These are phyloP conservation scores for Lizonia empirigonia DNA, from an alignment of 2,329 filamentous ascomycete genomes.

Conservation along the genomic window DNA sequence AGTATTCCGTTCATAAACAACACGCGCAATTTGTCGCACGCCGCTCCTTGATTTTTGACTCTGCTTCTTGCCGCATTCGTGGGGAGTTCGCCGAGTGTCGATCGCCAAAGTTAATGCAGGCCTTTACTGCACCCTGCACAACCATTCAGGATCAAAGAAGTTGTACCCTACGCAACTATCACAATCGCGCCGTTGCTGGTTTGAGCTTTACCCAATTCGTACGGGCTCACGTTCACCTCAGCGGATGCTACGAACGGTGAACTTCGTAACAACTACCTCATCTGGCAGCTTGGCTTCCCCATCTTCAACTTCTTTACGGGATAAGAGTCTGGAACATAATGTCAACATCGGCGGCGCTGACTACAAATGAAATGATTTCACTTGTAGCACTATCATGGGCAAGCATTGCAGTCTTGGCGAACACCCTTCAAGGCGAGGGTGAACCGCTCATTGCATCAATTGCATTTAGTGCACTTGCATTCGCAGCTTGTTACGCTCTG, in stretches of 20 bases:
- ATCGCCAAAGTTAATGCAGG: constrained; percentile 19
- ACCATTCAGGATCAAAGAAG: constrained; percentile 3
- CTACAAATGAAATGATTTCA: constrained; percentile 60
- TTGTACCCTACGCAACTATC: constrained; percentile 2
- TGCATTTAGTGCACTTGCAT: constrained; percentile 84
- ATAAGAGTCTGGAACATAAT: constrained; percentile 11
- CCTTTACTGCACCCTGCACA: constrained; percentile 8
- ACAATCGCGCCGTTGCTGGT: background rate
- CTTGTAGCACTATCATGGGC: constrained; percentile 69
- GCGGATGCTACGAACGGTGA: constrained; percentile 9
- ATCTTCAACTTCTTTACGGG: constrained; percentile 6
- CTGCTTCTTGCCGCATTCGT: constrained; percentile 18
- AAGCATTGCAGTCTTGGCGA: constrained; percentile 74
- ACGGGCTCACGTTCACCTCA: constrained; percentile 10
- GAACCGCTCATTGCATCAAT: constrained; percentile 88
- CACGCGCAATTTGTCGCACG: constrained; percentile 19
- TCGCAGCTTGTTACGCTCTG: constrained; percentile 79
- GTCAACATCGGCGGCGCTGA: constrained; percentile 49
- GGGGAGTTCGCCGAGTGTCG: constrained; percentile 10
- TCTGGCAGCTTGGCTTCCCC: constrained; percentile 20
- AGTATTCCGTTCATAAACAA: constrained; percentile 2
- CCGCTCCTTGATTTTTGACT: constrained; percentile 22
- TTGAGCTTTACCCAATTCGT: constrained; percentile 10
- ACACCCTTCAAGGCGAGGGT: constrained; percentile 81
- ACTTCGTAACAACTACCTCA: constrained; percentile 3